Conservation (phyloP, 306 rosid species). For the Quercus wislizeni region DNA sequence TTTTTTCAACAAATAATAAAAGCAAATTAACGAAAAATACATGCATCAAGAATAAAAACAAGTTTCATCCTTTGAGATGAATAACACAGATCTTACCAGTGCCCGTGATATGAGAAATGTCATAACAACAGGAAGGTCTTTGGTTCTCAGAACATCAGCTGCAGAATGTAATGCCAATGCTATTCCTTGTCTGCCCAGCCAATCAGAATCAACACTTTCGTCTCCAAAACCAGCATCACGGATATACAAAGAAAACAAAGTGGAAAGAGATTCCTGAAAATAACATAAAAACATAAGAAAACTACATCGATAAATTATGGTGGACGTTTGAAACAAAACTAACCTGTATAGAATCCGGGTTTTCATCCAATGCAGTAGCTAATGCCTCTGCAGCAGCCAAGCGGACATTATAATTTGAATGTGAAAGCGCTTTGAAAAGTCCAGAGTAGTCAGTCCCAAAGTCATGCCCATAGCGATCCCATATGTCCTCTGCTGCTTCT, state of each 20-base stretch:
- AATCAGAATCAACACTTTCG: conserved; percentile 70
- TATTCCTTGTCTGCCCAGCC: conserved; percentile 98
- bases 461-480: conserved; percentile 95
- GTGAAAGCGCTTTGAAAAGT: conserved; percentile 83
- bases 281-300: conserved; percentile 21
- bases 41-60: not conserved
- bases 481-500: conserved; percentile 84
- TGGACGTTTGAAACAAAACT: conserved; percentile 24
- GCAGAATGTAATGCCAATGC: conserved; percentile 82
- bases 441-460: conserved; percentile 91
- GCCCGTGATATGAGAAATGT: conserved; percentile 95
- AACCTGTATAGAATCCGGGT: conserved; percentile 88
- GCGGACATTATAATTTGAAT: conserved; percentile 75
- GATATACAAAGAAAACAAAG: conserved; percentile 81
- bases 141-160: conserved; percentile 91
- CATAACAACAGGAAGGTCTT: conserved; percentile 92
- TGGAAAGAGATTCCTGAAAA: conserved; percentile 84
- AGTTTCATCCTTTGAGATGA: not conserved
- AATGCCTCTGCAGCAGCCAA: conserved; percentile 92
- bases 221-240: conserved; percentile 62
- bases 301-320: not conserved
- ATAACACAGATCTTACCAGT: conserved; percentile 46
- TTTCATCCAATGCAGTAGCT: conserved; percentile 94
- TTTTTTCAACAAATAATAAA: not conserved
- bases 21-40: not conserved